phyloP scores from a whole-genome alignment of 139 green algal species.

The Closterium sp. region DNA sequence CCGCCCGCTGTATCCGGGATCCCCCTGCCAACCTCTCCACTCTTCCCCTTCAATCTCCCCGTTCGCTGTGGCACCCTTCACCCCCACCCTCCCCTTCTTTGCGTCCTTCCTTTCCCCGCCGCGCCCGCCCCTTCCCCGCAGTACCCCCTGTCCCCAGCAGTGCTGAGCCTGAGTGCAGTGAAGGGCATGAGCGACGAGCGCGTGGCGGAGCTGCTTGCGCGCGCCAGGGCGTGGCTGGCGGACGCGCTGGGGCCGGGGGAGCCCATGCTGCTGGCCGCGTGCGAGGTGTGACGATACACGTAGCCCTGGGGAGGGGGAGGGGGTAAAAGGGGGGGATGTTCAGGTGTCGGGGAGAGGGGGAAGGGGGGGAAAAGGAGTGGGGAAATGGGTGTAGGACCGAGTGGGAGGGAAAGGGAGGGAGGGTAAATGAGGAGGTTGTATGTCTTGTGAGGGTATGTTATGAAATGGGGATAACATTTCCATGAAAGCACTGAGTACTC shows the following conservation, averaged over 20 bases:
- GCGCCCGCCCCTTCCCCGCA: background rate
- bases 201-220: background rate
- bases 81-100: too few species aligned
- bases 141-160: background rate
- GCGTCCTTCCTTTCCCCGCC: background rate
- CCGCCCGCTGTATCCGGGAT: too few species aligned
- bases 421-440: too few species aligned
- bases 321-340: background rate
- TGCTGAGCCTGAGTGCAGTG: background rate
- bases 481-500: too few species aligned
- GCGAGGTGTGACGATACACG: background rate
- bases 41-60: background rate
- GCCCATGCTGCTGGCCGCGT: background rate
- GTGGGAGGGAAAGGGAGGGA: too few species aligned
- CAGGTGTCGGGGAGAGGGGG: too few species aligned
- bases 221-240: background rate
- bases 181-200: background rate
- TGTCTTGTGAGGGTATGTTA: too few species aligned
- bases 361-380: too few species aligned
- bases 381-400: too few species aligned
- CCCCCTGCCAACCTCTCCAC: background rate
- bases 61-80: too few species aligned
- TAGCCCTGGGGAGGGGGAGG: too few species aligned
- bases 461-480: too few species aligned
- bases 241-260: background rate